Evolutionary conservation across 495 filamentous ascomycete species (phyloP), one percentile per base, ranked within the genome.

Genomic region (Ascodesmis nigricans): DNA sequence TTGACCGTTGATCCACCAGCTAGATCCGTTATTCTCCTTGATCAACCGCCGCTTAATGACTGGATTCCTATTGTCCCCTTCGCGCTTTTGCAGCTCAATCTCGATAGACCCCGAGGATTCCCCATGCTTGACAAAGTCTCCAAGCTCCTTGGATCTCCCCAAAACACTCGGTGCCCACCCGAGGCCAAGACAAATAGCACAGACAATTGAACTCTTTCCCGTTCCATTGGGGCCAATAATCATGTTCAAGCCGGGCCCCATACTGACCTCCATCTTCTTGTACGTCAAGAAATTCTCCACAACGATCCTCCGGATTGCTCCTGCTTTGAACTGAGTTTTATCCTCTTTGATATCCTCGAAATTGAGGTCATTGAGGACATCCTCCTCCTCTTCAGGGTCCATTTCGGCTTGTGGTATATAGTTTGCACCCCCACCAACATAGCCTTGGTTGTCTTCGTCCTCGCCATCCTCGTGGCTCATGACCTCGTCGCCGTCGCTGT

Each of bases 221-320:
- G 87, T 93, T 28, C 87, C 87, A 50, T 99, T 99, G 5, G 87
- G 87, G 0, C 87, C 87, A 45, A 99, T 93, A 37, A 99, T 71
- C 90, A 99, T 95, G 51, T 99, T 99, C 46, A 99, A 53, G 45
- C 76, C 87, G 8, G 90, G 83, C 0, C 87, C 87, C 3, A 78
- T 80, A 31, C 68, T 67, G 54, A 93, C 91, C 42, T 87, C 79
- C 32, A 79, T 83, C 19, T 73, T 67, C 9, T 72, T 80, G 54
- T 95, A 99, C 0, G 90, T 99, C 18, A 99, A 81, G 49, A 99
- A 99, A 47, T 95, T 75, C n/a, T 57, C 61, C 20, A 95, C 61
- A 38, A 72, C 76, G 39, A 95, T 80, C 16, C 82, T 68, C 10
- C 92, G 71, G 45, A 97, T 91, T 14, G 83, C 75, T 17, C 87